These are phyloP conservation scores for Lactifluus volemus DNA, from an alignment of 768 basidiomycete species.

Conservation along the genomic window DNA sequence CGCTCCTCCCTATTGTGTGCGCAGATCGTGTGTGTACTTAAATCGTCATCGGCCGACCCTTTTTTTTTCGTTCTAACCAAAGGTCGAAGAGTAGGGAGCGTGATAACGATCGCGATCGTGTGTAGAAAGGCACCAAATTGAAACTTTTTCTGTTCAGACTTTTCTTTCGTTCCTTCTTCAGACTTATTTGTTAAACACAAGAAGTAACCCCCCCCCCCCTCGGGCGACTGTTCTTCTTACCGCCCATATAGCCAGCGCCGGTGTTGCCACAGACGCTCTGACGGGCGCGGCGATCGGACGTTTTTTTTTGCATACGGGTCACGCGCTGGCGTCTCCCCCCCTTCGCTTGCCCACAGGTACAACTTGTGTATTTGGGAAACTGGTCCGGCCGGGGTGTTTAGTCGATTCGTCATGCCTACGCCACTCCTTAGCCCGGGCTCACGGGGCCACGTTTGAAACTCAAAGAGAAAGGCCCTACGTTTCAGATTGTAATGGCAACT, in stretches of 20 bases:
- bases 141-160: no score
- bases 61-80: background rate
- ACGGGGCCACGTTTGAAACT: background rate
- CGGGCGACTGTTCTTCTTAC: background rate
- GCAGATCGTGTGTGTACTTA: slow-evolving; percentile 13
- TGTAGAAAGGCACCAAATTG: no score
- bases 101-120: no score
- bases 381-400: background rate
- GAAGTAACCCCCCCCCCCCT: background rate
- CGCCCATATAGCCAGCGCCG: background rate
- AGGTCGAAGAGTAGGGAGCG: no score
- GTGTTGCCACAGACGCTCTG: background rate
- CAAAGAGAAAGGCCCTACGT: background rate
- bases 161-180: background rate
- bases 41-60: background rate
- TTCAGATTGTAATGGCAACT: background rate
- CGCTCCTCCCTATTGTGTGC: slow-evolving; percentile 14
- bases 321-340: background rate
- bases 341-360: no score
- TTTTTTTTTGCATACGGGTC: background rate
- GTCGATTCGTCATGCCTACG: background rate
- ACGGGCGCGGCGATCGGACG: background rate
- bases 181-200: background rate
- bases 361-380: background rate
- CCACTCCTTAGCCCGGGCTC: slow-evolving; percentile 2